Evolutionary conservation across 2,329 filamentous ascomycete species (phyloP).

Genomic region (Emmonsiellopsis sp.): DNA sequence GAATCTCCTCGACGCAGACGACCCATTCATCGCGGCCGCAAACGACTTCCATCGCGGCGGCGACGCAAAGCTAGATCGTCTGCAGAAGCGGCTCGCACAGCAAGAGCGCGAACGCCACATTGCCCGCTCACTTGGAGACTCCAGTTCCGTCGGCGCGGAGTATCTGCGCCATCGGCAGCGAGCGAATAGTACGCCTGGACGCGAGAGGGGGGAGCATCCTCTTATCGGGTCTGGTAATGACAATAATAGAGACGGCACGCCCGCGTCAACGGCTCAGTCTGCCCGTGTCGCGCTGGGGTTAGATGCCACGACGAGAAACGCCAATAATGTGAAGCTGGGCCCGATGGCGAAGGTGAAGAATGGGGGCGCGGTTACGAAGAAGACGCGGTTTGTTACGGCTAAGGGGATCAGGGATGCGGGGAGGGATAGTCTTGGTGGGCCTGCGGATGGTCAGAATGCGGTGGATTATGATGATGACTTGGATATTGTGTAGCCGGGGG

Average conservation of each 20-base stretch:
- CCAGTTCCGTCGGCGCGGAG: constrained; percentile 34
- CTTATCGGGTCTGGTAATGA: background rate
- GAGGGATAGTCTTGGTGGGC: constrained; percentile 55
- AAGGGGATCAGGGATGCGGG: constrained; percentile 71
- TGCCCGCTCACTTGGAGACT: constrained; percentile 29
- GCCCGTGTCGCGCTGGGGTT: constrained; percentile 15
- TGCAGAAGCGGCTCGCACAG: constrained; percentile 33
- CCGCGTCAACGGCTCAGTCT: background rate
- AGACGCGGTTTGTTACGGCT: constrained; percentile 69
- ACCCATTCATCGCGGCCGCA: constrained; percentile 32
- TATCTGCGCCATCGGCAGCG: constrained; percentile 32
- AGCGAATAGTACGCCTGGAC: background rate
- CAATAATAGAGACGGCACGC: background rate
- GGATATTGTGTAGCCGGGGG: constrained; percentile 32
- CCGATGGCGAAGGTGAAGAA: constrained; percentile 17
- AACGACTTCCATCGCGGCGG: constrained; percentile 28
- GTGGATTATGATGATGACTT: constrained; percentile 44
- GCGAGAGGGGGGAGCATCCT: background rate
- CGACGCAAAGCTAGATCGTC: constrained; percentile 32
- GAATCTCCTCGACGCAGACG: constrained; percentile 31
- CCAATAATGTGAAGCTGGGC: constrained; percentile 30
- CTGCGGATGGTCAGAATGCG: constrained; percentile 17
- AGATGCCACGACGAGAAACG: constrained; percentile 21
- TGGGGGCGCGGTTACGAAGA: constrained; percentile 38
- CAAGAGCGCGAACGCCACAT: constrained; percentile 38